Evolutionary conservation across 306 rosid genomes (phyloP), one percentile per base, ranked within the genome.

Genomic region (Malus fusca): DNA sequence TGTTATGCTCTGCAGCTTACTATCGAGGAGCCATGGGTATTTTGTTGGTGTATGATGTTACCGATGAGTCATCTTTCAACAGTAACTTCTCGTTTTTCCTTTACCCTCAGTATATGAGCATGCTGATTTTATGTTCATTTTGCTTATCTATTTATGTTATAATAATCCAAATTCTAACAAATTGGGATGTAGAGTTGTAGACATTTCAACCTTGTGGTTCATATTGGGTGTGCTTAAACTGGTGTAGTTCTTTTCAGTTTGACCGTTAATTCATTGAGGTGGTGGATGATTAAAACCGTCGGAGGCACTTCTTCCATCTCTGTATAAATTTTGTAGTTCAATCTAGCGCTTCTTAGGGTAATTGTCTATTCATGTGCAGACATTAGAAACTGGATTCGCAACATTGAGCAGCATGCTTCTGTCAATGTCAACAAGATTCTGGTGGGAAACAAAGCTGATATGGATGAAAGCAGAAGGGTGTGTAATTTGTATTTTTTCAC

Each of bases 21-120:
- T 89, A 91, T 71, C 90, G 97, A 60, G 97, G 97, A 86, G 95
- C 95, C 77, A 91, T 91, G 97, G 95, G 95, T 71, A 89, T 89
- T 82, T 86, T 91, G 84, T 86, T 90, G 84, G 96, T 90, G 64
- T 90, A 90, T 71, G 96, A 90, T 84, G 96, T 90, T 80, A 88
- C 96, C 42, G 96, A 90, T 73, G 96, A 90, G 86, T 89, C 93
- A 68, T 90, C 96, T 60, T 90, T 90, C 82, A 90, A 87, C 75
- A 88, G 96, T 90, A 86, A 77, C 25, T 40, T 75, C 83, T 60
- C 75, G 66, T 75, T 66, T 80, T 82, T 72, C 79, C 77, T 77
- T 51, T 80, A 52, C 75, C 55, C 78, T 83, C 31, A 15, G 70
- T 31, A 10, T 79, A 46, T 68, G 75, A 76, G 33, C 28, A 63